Evolutionary conservation across 768 basidiomycete species (phyloP).

Genomic region (Lentinula sp.): DNA sequence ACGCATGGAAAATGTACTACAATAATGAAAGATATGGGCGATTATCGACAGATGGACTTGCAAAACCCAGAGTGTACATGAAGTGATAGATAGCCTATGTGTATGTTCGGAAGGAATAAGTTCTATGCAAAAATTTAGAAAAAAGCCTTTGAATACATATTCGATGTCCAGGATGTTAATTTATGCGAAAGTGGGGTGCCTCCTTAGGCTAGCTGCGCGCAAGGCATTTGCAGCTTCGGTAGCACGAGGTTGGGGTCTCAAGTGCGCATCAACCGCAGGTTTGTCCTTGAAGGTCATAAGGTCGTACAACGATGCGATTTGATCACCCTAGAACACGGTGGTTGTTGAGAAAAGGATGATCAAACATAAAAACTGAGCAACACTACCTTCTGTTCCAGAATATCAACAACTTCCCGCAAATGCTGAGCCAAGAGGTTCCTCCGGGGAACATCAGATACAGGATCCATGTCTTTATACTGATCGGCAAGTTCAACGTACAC

Average conservation of each 20-base stretch:
- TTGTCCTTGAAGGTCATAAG: conserved; percentile 74
- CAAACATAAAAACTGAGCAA: not conserved
- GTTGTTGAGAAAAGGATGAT: not conserved
- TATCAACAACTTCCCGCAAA: conserved; percentile 85
- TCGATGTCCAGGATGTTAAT: not conserved
- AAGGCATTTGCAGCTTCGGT: not conserved
- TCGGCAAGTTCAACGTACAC: conserved; percentile 89
- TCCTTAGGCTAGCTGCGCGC: not conserved
- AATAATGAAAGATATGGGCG: not conserved
- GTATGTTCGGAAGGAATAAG: not conserved
- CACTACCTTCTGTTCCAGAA: conserved; percentile 85
- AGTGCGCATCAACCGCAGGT: conserved; percentile 17
- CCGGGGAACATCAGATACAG: conserved; percentile 73
- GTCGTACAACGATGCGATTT: conserved; percentile 89
- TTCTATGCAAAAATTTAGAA: not conserved
- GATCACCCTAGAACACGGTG: conserved; percentile 63
- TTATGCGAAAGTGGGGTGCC: conserved; percentile 6
- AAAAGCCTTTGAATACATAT: not conserved
- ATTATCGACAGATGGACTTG: not conserved
- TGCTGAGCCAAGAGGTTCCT: conserved; percentile 86
- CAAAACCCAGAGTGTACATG: not conserved
- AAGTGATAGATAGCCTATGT: not conserved
- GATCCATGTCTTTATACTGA: conserved; percentile 87
- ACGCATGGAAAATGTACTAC: too few species aligned
- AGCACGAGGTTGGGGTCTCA: not conserved